phyloP scores from a whole-genome alignment of 1,284 basidiomycete species.

The Ustilago shanxiensis region DNA sequence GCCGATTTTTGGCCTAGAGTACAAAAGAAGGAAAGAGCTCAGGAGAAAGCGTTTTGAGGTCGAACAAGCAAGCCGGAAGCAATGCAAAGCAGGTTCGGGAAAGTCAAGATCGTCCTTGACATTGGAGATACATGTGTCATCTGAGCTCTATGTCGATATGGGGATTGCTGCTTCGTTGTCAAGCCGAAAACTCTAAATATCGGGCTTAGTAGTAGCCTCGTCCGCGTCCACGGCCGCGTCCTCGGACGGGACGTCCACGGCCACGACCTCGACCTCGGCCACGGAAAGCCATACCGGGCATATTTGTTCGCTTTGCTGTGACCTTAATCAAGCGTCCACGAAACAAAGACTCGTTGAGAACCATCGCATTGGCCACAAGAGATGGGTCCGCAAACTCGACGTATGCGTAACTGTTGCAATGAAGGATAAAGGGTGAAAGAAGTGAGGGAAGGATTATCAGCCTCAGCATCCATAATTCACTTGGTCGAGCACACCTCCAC shows the following conservation, averaged over 20 bases:
- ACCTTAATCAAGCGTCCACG: conserved; percentile 88
- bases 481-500: neutral
- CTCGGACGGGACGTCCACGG: conserved; percentile 51
- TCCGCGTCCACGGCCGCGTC: conserved; percentile 59
- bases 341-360: conserved; percentile 97
- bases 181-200: neutral
- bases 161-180: neutral
- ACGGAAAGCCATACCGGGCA: conserved; percentile 64
- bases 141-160: neutral
- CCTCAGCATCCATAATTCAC: neutral
- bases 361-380: conserved; percentile 88
- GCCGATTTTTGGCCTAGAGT: conserved; percentile 18
- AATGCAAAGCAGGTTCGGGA: neutral
- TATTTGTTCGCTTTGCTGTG: conserved; percentile 69
- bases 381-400: conserved; percentile 98
- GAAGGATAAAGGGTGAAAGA: neutral
- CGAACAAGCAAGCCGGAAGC: neutral
- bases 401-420: conserved; percentile 86
- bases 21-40: conserved; percentile 11
- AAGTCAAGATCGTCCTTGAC: neutral
- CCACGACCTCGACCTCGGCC: conserved; percentile 60
- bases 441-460: neutral
- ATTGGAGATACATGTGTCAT: neutral
- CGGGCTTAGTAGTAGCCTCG: conserved; percentile 51
- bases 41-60: neutral